Percentiles rank a stretch among this genome's conserved stretches.
Evolutionary conservation across 1,139 yeast genomes (phyloP).

Genomic region (Yamadazyma songkhlaensis): DNA sequence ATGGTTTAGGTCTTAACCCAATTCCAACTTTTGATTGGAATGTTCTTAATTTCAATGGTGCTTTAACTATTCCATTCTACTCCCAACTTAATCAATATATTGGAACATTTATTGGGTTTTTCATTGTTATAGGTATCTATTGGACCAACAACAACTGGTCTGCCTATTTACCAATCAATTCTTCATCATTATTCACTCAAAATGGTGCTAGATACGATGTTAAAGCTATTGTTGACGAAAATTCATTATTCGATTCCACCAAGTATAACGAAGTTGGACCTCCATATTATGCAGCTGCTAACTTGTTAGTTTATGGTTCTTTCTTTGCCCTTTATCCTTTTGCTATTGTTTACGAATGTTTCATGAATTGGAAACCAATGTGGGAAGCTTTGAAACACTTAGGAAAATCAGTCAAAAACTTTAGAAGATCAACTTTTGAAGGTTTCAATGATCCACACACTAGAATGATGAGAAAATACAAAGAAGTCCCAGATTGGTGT

Average conservation of each 20-base stretch:
- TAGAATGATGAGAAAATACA: slow-evolving; percentile 50
- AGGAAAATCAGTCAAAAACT: slow-evolving; percentile 21
- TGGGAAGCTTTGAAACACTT: slow-evolving; percentile 20
- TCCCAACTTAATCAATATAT: slow-evolving; percentile 30
- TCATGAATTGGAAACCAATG: slow-evolving; percentile 39
- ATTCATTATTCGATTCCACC: slow-evolving; percentile 24
- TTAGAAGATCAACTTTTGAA: slow-evolving; percentile 42
- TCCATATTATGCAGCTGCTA: slow-evolving; percentile 58
- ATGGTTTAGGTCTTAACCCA: slow-evolving; percentile 42
- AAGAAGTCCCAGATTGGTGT: slow-evolving; percentile 65
- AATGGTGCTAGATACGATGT: slow-evolving; percentile 28
- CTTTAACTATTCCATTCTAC: slow-evolving; percentile 38
- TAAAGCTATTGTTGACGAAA: slow-evolving; percentile 24
- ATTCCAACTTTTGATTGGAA: slow-evolving; percentile 45
- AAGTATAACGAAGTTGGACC: slow-evolving; percentile 46
- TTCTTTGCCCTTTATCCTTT: slow-evolving; percentile 37
- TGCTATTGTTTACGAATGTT: slow-evolving; percentile 33
- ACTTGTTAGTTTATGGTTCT: slow-evolving; percentile 37
- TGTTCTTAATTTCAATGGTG: slow-evolving; percentile 26
- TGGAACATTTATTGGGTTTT: slow-evolving; percentile 30
- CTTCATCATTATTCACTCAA: slow-evolving; percentile 30
- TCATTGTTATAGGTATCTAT: slow-evolving; percentile 26
- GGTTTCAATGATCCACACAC: slow-evolving; percentile 57
- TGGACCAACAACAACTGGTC: slow-evolving; percentile 36
- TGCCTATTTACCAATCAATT: slow-evolving; percentile 33